Conservation (phyloP, 208 protist species). For the Leishmania lainsoni region DNA sequence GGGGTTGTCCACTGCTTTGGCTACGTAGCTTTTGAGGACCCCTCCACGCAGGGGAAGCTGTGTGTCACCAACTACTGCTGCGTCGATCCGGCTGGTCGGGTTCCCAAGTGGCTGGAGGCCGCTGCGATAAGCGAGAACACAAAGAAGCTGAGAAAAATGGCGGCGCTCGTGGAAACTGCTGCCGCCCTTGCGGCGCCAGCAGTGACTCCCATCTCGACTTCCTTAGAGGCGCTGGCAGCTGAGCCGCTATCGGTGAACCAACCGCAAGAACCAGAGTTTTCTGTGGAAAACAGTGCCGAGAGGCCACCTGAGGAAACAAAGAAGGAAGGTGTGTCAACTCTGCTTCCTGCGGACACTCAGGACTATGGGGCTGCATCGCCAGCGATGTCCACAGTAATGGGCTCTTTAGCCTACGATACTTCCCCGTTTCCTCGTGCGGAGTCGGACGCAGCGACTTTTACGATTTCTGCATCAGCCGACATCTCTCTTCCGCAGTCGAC, state of each 20-base stretch:
- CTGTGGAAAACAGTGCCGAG: not conserved
- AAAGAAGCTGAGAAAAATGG: conserved; percentile 34
- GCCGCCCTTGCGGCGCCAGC: not conserved
- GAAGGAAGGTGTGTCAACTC: not conserved
- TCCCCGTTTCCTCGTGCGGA: not conserved
- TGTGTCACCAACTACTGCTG: conserved; percentile 48
- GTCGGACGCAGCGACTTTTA: not conserved
- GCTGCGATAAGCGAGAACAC: conserved; percentile 36
- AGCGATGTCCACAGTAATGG: not conserved
- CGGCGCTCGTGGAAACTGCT: conserved; percentile 6
- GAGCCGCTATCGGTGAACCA: not conserved
- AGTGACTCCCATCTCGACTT: not conserved
- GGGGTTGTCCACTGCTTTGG: conserved; percentile 46
- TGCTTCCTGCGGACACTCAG: not conserved
- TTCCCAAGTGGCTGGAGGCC: conserved; percentile 48
- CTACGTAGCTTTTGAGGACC: conserved; percentile 32
- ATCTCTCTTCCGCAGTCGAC: not conserved
- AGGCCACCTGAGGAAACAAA: not conserved
- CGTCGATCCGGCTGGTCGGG: conserved; percentile 45
- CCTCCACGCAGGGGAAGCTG: not conserved
- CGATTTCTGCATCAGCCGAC: not conserved
- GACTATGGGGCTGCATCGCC: not conserved
- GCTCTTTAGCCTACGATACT: not conserved
- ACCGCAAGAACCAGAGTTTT: not conserved
- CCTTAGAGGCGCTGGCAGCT: not conserved